Evolutionary conservation across 2,329 filamentous ascomycete genomes (phyloP), one percentile per base, ranked within the genome.

Genomic region (Phialemoniopsis sp.): DNA sequence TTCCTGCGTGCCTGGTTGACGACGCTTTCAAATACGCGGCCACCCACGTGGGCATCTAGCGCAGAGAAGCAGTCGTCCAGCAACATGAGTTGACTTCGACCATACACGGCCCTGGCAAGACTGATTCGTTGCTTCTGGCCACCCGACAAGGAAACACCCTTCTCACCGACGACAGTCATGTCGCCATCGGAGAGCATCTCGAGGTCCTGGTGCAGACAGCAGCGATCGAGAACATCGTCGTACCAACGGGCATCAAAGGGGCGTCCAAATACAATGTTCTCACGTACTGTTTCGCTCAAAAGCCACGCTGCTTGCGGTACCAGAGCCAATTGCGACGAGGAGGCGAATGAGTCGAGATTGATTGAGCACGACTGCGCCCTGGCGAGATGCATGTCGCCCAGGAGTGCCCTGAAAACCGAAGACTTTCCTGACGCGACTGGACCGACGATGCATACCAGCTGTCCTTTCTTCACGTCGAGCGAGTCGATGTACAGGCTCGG

Each of bases 1-100:
- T 36, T 46, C 13, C 43, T 40, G 16, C 39, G 39, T 8, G 46
- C 36, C 17, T 44, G 37, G 26, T 46, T 48, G 26, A 51, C 39
- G n/a, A 47, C 45, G 31, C 32, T 44, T 34, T 49, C 45, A 36
- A 49, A 43, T 3, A 46, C 37, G 15, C 32, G 29, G 8, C 17
- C 19, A 10, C 31, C 33, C 12, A 38, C 36, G 51, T 95, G 89
- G 2, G 89, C 90, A 58, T 96, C 90, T 17, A 96, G 89, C 19
- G 90, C 90, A 53, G 88, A 94, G 28, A 96, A 72, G 45, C 90
- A 93, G 58, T 96, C 90, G 54, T 96, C 90, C 32, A 96, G 73
- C 13, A 96, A 73, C 9, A 96, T 66, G 58, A 95, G 87, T 31
- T 82, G 82, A 4, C 88, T 89, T 57, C 85, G 88, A 49, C 87